Conservation (phyloP, 2,329 filamentous ascomycete genomes). For the Chalaropsis ovoidea region DNA sequence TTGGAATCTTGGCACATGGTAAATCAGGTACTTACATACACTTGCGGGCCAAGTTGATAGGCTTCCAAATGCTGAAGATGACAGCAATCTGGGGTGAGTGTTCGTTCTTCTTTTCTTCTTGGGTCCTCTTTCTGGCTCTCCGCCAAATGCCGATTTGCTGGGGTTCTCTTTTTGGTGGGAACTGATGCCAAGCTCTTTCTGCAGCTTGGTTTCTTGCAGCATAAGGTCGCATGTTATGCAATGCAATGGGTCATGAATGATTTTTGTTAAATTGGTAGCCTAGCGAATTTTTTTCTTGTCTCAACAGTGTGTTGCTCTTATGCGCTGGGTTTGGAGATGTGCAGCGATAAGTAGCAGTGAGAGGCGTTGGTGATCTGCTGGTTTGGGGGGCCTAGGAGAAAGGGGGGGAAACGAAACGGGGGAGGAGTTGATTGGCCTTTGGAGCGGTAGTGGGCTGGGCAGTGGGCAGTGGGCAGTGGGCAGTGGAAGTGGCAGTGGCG, state of each 20-base stretch:
- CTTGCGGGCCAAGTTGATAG: not conserved
- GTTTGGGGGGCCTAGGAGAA: not conserved
- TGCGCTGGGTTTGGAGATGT: not conserved
- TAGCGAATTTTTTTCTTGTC: not conserved
- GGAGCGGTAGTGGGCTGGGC: not conserved
- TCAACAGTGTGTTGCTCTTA: not conserved
- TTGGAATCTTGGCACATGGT: not conserved
- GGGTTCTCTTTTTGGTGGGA: not conserved
- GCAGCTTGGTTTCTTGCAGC: constrained; percentile 4
- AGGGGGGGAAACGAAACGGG: too few relatives aligned
- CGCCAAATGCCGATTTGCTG: not conserved
- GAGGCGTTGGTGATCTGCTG: not conserved
- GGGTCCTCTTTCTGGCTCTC: not conserved
- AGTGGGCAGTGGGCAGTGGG: not conserved
- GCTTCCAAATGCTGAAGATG: not conserved
- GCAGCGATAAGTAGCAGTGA: not conserved
- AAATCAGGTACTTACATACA: not conserved
- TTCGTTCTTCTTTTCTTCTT: too few relatives aligned
- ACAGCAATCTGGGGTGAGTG: not conserved
- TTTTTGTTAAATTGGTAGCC: not conserved
- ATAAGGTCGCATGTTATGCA: not conserved
- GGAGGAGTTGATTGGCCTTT: not conserved
- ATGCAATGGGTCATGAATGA: not conserved
- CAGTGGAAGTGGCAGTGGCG: too few relatives aligned
- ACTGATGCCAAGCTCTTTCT: not conserved